A percentile compares a stretch with the other conserved stretches of the same genome.
Evolutionary conservation across 2,329 filamentous ascomycete genomes (phyloP).

Genomic region (Aspergillus ochraceoroseus): DNA sequence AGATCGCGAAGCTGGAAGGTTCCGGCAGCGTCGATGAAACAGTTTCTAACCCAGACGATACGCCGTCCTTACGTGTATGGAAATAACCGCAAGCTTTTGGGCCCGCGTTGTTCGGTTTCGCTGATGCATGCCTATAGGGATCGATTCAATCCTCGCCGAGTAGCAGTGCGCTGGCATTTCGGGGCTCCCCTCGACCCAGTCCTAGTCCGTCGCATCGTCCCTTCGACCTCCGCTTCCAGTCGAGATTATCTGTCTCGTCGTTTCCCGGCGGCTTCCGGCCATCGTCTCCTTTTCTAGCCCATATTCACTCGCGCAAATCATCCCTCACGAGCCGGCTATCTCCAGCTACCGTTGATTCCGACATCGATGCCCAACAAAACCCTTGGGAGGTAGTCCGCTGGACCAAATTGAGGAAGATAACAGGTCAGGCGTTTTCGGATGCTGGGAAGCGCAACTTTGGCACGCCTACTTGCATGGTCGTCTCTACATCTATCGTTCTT

Average conservation of each 20-base stretch:
- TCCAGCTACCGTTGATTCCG: slow-evolving; percentile 54
- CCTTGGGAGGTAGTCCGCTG: slow-evolving; percentile 97
- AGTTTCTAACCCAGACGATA: slow-evolving; percentile 73
- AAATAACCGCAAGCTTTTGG: slow-evolving; percentile 47
- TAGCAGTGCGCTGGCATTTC: slow-evolving; percentile 67
- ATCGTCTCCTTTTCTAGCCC: slow-evolving; percentile 70
- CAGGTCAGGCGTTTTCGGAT: slow-evolving; percentile 86
- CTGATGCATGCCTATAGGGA: slow-evolving; percentile 42
- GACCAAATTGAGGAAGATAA: slow-evolving; percentile 88
- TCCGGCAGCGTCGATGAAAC: slow-evolving; percentile 58
- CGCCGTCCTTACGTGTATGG: slow-evolving; percentile 73
- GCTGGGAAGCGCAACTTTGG: slow-evolving; percentile 89
- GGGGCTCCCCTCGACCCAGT: slow-evolving; percentile 64
- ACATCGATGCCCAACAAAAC: slow-evolving; percentile 65
- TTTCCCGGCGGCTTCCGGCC: slow-evolving; percentile 60
- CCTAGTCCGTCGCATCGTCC: slow-evolving; percentile 81
- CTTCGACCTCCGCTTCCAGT: slow-evolving; percentile 92
- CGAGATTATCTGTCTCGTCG: slow-evolving; percentile 66
- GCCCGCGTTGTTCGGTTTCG: slow-evolving; percentile 49
- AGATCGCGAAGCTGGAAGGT: slow-evolving; percentile 17
- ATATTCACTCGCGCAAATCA: slow-evolving; percentile 71
- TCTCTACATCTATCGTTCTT: slow-evolving; percentile 81
- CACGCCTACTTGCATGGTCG: slow-evolving; percentile 78
- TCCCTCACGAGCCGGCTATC: slow-evolving; percentile 69
- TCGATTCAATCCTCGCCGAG: slow-evolving; percentile 59